Evolutionary conservation across 2,329 filamentous ascomycete species (phyloP), one percentile per base, ranked within the genome.

Genomic region (Calonectria leucothoes): DNA sequence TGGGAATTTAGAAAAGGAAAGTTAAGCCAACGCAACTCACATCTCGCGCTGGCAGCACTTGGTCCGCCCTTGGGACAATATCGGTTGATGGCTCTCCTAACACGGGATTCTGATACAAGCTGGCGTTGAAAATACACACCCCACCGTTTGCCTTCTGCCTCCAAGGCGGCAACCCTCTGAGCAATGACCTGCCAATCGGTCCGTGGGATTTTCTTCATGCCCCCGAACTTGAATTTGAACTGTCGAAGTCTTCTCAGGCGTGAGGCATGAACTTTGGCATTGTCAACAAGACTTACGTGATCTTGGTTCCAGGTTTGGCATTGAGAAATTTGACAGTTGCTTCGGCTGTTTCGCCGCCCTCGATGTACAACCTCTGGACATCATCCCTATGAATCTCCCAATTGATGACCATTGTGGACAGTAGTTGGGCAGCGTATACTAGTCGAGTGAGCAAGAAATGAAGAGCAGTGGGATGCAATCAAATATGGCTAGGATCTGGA

Each of bases 221-320:
- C 29, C 3, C 59, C 59, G 23, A 48, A 64, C 27, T 48, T n/a
- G 14, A 4, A 14, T 48, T 64, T 64, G 39, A 64, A 64, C 39
- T 64, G 31, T 17, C 39, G 37, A 27, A 64, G 5, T 1, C 59
- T 64, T 29, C 14, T 23, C 11, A 12, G 5, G 7, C 4, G 20
- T 14, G 27, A 29, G 39, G 12, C 2, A 15, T 48, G 23, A 25
- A 23, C 5, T 2, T 31, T 17, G 3, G 39, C 6, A 6, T 14
- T 8, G 17, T 15, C 4, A 14, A 45, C 0, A 23, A 45, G 12
- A 33, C 59, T 6, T 48, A 64, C 59, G 17, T 64, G 20, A 64
- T 33, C 0, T 23, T 31, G 6, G 27, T 39, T 48, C 39, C 59
- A n/a, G 37, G 39, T 6, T 33, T 64, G 12, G 17, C 4, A 29